Conservation (phyloP, 352 stramenopile genomes). For the Thalassiosira gravida region DNA sequence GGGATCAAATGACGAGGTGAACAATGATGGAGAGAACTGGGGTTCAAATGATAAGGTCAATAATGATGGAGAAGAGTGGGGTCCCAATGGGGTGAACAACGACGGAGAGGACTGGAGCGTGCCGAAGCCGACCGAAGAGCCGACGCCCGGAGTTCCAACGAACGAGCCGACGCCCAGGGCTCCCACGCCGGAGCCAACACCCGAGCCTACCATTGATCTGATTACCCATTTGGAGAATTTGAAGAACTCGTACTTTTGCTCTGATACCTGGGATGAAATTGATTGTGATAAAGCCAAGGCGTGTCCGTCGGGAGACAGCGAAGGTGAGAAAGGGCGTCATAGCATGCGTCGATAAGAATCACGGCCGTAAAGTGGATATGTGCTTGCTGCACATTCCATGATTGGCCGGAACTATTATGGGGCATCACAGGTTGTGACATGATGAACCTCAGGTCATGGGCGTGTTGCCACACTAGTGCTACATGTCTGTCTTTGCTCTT, state of each 20-base stretch:
- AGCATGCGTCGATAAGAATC: background rate
- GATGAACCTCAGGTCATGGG: too few species aligned
- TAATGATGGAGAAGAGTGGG: slow-evolving; percentile 41
- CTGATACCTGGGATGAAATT: slow-evolving; percentile 57
- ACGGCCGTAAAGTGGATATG: background rate
- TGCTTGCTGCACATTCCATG: too few species aligned
- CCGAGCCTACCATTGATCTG: slow-evolving; percentile 59
- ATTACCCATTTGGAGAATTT: slow-evolving; percentile 48
- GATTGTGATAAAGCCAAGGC: slow-evolving; percentile 58
- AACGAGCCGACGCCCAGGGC: slow-evolving; percentile 30
- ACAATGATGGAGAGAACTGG: slow-evolving; percentile 24
- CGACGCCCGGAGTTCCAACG: slow-evolving; percentile 37
- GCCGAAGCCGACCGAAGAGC: slow-evolving; percentile 23
- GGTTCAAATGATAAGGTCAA: slow-evolving; percentile 5
- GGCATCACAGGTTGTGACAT: too few species aligned
- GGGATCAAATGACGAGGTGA: slow-evolving; percentile 13
- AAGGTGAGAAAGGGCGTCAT: slow-evolving; percentile 44
- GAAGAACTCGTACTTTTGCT: slow-evolving; percentile 57
- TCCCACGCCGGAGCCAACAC: slow-evolving; percentile 47
- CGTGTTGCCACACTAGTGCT: too few species aligned
- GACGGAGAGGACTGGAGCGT: slow-evolving; percentile 29
- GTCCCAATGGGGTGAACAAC: slow-evolving; percentile 16
- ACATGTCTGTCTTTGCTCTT: too few species aligned
- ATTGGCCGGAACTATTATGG: too few species aligned
- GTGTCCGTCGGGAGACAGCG: slow-evolving; percentile 55